Evolutionary conservation across 306 rosid genomes (phyloP).

Genomic region (Cucumis sativus): Cucumber_9930_V3 NC_026655.2:8203501-8204000

Average conservation of each 20-base stretch:
- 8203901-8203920: slow-evolving; percentile 77
- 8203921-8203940: slow-evolving; percentile 58
- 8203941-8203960: slow-evolving; percentile 26
- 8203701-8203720: neutral
- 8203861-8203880: slow-evolving; percentile 27
- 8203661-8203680: neutral
- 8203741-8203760: too few relatives aligned
- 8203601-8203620: too few relatives aligned
- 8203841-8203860: too few relatives aligned
- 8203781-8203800: slow-evolving; percentile 78
- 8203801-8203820: slow-evolving; percentile 20
- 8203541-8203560: too few relatives aligned
- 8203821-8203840: slow-evolving; percentile 40
- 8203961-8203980: slow-evolving; percentile 39
- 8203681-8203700: neutral
- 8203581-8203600: too few relatives aligned
- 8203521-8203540: too few relatives aligned
- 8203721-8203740: neutral
- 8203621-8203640: slow-evolving; percentile 22
- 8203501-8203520: neutral
- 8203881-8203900: slow-evolving; percentile 34
- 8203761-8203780: slow-evolving; percentile 27
- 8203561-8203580: too few relatives aligned
- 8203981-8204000: slow-evolving; percentile 36
- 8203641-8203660: slow-evolving; percentile 31